Evolutionary conservation across 768 basidiomycete species (phyloP).

Genomic region (Boletus rubropictus): DNA sequence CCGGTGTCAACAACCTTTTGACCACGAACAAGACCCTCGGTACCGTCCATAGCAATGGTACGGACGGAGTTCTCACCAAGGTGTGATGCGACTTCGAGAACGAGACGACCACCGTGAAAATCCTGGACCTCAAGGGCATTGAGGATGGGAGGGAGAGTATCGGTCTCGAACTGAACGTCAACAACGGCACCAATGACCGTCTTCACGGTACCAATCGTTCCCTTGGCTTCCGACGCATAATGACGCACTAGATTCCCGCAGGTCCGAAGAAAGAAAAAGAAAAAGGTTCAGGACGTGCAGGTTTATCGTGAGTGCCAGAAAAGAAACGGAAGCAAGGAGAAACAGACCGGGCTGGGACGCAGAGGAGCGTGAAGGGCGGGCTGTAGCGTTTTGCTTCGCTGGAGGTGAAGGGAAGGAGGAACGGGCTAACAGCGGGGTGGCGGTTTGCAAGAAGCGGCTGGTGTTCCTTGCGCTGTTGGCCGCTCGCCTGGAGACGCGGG

Average conservation of each 20-base stretch:
- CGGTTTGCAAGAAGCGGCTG: slow-evolving; percentile 76
- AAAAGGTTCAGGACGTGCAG: neutral
- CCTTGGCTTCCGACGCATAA: slow-evolving; percentile 88
- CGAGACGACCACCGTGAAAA: slow-evolving; percentile 92
- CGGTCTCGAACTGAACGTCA: slow-evolving; percentile 96
- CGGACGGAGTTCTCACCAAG: slow-evolving; percentile 99
- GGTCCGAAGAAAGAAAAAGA: neutral
- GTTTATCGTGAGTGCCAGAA: neutral
- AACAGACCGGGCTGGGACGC: slow-evolving; percentile 50
- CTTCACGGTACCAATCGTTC: slow-evolving; percentile 75
- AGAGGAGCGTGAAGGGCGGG: slow-evolving; percentile 46
- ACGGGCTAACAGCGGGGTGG: slow-evolving; percentile 52
- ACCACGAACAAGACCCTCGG: slow-evolving; percentile 99
- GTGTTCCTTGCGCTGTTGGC: slow-evolving; percentile 69
- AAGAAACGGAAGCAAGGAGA: slow-evolving; percentile 1
- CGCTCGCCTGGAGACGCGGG: slow-evolving; percentile 83
- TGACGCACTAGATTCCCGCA: slow-evolving; percentile 51
- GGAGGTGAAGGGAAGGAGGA: slow-evolving; percentile 41
- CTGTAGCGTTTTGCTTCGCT: slow-evolving; percentile 41
- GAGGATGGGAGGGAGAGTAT: slow-evolving; percentile 88
- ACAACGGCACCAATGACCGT: slow-evolving; percentile 99
- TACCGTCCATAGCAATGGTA: slow-evolving; percentile 99
- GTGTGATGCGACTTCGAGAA: slow-evolving; percentile 98
- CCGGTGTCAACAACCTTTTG: slow-evolving; percentile 97
- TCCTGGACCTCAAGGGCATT: slow-evolving; percentile 98